Evolutionary conservation across 2,329 filamentous ascomycete genomes (phyloP).

Genomic region (Monosporascus sp.): DNA sequence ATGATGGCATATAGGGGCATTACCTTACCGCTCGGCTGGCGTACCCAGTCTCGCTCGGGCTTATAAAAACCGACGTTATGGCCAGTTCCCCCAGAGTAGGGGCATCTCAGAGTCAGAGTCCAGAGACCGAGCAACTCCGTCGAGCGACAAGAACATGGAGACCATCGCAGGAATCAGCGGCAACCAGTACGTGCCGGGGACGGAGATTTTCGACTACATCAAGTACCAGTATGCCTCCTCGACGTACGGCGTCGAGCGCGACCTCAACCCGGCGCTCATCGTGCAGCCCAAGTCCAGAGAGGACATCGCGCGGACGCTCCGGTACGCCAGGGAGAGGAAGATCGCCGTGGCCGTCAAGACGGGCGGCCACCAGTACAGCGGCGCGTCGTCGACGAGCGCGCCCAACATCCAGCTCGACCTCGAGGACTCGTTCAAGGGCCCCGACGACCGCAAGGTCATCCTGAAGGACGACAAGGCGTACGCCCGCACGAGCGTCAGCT

Average conservation of each 20-base stretch:
- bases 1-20: no score
- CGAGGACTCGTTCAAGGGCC: conserved; percentile 30
- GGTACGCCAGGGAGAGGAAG: conserved; percentile 34
- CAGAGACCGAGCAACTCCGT: no score
- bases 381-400: conserved; percentile 39
- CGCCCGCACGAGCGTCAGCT: conserved; percentile 35
- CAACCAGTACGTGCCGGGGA: conserved; percentile 17
- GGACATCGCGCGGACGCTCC: conserved; percentile 35
- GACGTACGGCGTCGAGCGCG: conserved; percentile 32
- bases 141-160: conserved; percentile 6
- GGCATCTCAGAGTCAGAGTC: no score
- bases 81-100: no score
- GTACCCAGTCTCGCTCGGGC: no score
- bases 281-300: conserved; percentile 36
- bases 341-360: conserved; percentile 39
- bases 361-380: conserved; percentile 45
- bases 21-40: no score
- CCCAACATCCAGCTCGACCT: conserved; percentile 43
- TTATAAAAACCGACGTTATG: no score
- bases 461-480: conserved; percentile 29
- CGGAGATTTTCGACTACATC: conserved; percentile 18
- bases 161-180: conserved; percentile 20
- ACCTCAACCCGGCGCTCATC: conserved; percentile 39
- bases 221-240: conserved; percentile 40
- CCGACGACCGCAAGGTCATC: conserved; percentile 26